Conservation (phyloP, 257 asterid genomes). For the Osmanthus fragrans region DNA sequence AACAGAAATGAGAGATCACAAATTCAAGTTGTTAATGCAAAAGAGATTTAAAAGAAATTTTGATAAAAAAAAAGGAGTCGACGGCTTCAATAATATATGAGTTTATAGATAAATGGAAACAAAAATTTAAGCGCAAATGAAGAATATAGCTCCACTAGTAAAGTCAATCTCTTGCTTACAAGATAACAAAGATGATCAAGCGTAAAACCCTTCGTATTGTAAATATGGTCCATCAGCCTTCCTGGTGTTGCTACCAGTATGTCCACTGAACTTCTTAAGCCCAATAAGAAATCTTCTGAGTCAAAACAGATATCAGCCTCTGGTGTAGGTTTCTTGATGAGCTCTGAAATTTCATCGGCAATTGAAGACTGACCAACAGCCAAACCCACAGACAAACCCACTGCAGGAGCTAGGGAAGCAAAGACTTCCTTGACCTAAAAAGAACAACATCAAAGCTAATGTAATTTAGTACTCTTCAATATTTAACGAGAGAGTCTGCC, state of each 20-base stretch:
- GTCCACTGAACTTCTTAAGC: conserved; percentile 73
- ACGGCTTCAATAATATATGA: neutral
- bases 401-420: conserved; percentile 82
- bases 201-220: conserved; percentile 86
- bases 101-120: neutral
- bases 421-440: conserved; percentile 86
- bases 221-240: conserved; percentile 89
- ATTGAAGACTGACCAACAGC: conserved; percentile 96
- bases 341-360: conserved; percentile 80
- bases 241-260: conserved; percentile 97
- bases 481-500: neutral
- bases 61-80: neutral
- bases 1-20: conserved; percentile 3
- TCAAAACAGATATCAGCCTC: conserved; percentile 49
- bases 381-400: conserved; percentile 89
- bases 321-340: conserved; percentile 61
- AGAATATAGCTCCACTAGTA: conserved; percentile 1
- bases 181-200: conserved; percentile 87
- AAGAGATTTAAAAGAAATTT: neutral
- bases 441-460: conserved; percentile 4
- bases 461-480: neutral
- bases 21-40: neutral
- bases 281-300: conserved; percentile 45
- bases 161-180: conserved; percentile 46
- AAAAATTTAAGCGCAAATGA: neutral